Evolutionary conservation across 305 asterid species (phyloP).

Genomic region (Fraxinus greggii): DNA sequence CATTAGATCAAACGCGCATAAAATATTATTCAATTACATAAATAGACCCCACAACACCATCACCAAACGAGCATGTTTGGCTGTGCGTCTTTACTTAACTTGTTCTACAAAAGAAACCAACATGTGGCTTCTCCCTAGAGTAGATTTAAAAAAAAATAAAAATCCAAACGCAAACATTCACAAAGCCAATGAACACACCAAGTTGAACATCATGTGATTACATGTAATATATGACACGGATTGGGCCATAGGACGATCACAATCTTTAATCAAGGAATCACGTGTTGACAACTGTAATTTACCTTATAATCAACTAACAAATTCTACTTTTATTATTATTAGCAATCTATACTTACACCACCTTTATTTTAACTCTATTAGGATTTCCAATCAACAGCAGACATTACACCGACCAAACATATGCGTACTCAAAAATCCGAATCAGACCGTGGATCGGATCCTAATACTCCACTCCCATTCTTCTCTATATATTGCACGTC

Average conservation of each 20-base stretch:
- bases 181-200: neutral
- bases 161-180: neutral
- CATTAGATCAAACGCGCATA: neutral
- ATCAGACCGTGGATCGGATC: neutral
- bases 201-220: neutral
- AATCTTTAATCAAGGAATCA: conserved; percentile 2
- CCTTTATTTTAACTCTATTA: neutral
- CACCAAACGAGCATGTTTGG: neutral
- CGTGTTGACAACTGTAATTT: neutral
- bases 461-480: neutral
- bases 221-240: neutral
- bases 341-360: neutral
- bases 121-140: neutral
- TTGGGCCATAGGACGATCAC: neutral
- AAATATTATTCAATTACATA: neutral
- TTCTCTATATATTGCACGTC: neutral
- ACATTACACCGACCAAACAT: conserved; percentile 38
- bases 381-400: conserved; percentile 26
- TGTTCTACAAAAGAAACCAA: neutral
- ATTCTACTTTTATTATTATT: neutral
- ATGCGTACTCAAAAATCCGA: conserved; percentile 11
- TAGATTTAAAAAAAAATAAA: neutral
- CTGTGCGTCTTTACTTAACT: neutral
- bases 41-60: too few relatives aligned
- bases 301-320: neutral